Base-by-base conservation (phyloP, 495 filamentous ascomycete genomes). In the Tuber calosporum region DNA sequence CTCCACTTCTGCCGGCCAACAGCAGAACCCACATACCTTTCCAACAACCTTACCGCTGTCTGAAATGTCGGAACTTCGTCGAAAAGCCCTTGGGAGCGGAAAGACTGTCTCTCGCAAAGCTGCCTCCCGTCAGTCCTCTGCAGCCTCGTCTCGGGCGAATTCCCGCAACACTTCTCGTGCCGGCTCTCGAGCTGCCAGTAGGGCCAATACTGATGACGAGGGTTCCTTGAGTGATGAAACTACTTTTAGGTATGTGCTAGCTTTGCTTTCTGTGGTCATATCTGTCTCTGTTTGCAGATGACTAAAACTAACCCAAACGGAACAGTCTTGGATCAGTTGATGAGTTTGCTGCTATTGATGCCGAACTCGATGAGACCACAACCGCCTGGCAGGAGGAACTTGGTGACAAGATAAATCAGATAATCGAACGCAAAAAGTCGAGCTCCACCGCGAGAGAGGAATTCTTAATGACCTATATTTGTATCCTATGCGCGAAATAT, bases 81-180 rank as follows among this genome's bases (percentile, higher is more conserved):
- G 94, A 81, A 92, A 92, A 82, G 93, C 91, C 43, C 86, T 92
- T 37, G 76, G 79, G 30, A 92, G 90, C 84, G 89, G 89, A 82
- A 99, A 99, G 85, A 99, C 94, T 45, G 86, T 95, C 69, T 97
- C 95, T 45, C 89, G 90, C 81, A 97, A 97, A 84, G 93, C 93
- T 9, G 90, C 89, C 69, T 92, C 91, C 20, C 87, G 88, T 68
- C 87, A 89, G 67, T 88, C 88, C 17, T 92, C 92, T 1, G 86
- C 87, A 22, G 85, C 87, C 40, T 88, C 86, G 4, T 93, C 90
- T 4, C 87, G 88, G 67, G 84, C 84, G 34, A 86, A 82, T 78
- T 93, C 91, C 1, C 87, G 87, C 53, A 86, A 86, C 45, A 85
- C 84, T 41, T 92, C 90, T 58, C 88, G 88, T 69, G 86, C 88